Base-by-base conservation (phyloP, 345 rosid genomes). In the Bretschneidera sinensis region DNA sequence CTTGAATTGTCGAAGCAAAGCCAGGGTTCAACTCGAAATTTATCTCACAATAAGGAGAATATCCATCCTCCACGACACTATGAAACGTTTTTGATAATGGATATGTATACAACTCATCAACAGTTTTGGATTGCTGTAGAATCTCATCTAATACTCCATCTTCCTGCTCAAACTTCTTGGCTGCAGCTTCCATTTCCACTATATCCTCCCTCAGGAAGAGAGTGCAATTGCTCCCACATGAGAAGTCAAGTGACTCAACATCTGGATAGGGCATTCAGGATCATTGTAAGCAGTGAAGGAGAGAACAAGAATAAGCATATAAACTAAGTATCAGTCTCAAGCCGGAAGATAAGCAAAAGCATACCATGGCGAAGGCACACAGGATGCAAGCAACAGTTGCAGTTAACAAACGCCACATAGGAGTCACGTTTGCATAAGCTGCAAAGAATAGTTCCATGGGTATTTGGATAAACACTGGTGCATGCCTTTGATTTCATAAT, bases 361-460 rank as follows among this genome's bases (percentile, higher is more conserved):
- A 33, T 88, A 91, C 95, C 95, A 73, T 91, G 97, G 68, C 89
- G 88, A 57, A 95, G 85, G 78, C 96, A 91, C 70, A 91, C 71
- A 10, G 82, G 78, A 74, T 87, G 96, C 54, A 54, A 45, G 68
- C 66, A 70, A 78, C 97, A 88, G 49, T 61, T 61, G 78, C 97
- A 92, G 75, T 81, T 82, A 43, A 92, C 57, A 65, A 77, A 92
- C 63, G 95, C 90, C 61, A 92, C 69, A 69, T 90, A 92, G 74
- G 97, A 92, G 69, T 89, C 99, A 34, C 90, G 82, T 79, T 90
- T 92, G 78, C 99, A 92, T 53, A 92, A 24, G 74, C 86, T 86
- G 81, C 99, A 92, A 31, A 92, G 73, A 43, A 83, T 69, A 33
- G 98, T 90, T 67, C 90, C 85, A 53, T 75, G 70, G 17, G 74